A percentile compares a stretch with the other conserved stretches of the same genome.
phyloP scores from a whole-genome alignment of 495 filamentous ascomycete species.

The Tuber indicum region DNA sequence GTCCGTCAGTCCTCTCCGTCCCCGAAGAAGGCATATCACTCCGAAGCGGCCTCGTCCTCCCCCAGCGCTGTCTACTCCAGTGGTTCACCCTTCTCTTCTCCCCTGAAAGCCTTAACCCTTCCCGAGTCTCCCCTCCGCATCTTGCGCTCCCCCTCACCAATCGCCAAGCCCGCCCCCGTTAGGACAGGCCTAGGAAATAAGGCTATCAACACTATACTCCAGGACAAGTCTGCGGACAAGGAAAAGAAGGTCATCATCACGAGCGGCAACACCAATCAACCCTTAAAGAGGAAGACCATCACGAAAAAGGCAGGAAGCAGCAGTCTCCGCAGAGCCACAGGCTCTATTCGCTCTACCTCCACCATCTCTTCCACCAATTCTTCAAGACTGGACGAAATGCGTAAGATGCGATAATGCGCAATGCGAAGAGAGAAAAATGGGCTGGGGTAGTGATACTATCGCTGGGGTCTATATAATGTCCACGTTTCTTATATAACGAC shows the following conservation, averaged over 20 bases:
- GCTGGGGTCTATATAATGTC: conserved; percentile 7
- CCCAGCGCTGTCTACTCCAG: conserved; percentile 6
- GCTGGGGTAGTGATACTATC: neutral
- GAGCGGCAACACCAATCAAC: conserved; percentile 21
- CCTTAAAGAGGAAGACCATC: conserved; percentile 25
- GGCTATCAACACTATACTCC: conserved; percentile 34
- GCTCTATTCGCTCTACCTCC: conserved; percentile 12
- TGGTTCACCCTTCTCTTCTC: neutral
- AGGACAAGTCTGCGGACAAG: conserved; percentile 34
- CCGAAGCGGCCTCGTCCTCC: conserved; percentile 22
- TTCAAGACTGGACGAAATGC: conserved; percentile 35
- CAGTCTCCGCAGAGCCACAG: conserved; percentile 39
- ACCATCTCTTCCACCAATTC: conserved; percentile 22
- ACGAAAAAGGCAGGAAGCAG: conserved; percentile 35
- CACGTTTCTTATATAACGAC: conserved; percentile 8
- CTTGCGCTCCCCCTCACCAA: conserved; percentile 30
- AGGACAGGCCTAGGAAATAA: conserved; percentile 36
- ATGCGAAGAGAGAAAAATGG: conserved; percentile 7
- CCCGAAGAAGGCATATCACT: conserved; percentile 15
- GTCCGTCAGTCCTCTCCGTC: conserved; percentile 31
- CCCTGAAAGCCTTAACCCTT: conserved; percentile 15
- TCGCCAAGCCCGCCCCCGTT: conserved; percentile 27
- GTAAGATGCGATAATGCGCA: conserved; percentile 40
- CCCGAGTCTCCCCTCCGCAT: conserved; percentile 32
- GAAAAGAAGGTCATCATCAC: conserved; percentile 39